phyloP scores from a whole-genome alignment of 1,284 basidiomycete genomes.

The Ustilago bromivora region DNA sequence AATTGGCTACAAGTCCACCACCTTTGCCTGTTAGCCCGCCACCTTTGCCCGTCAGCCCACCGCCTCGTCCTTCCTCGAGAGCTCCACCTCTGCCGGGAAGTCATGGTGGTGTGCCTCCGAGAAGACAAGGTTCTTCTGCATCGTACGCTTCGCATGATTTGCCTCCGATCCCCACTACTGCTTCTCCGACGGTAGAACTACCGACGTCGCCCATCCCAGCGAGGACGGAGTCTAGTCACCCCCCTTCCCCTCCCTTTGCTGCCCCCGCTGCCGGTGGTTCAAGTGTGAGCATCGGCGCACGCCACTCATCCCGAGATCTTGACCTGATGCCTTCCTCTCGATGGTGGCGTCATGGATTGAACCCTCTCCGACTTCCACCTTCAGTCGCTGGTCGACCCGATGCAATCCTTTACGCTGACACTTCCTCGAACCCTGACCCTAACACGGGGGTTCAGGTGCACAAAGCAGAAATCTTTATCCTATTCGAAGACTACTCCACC shows the following conservation, averaged over 20 bases:
- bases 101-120: conserved; percentile 79
- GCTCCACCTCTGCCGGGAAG: conserved; percentile 85
- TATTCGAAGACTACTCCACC: conserved; percentile 61
- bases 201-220: conserved; percentile 1
- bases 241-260: conserved; percentile 11
- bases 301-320: conserved; percentile 56
- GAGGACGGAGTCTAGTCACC: conserved; percentile 20
- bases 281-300: conserved; percentile 22
- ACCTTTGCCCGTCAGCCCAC: conserved; percentile 49
- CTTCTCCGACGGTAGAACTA: conserved; percentile 26
- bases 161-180: conserved; percentile 33
- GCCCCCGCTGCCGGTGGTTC: not conserved
- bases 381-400: conserved; percentile 54
- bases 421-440: conserved; percentile 25
- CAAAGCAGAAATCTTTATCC: conserved; percentile 46
- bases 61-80: conserved; percentile 80
- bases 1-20: conserved; percentile 72
- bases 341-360: conserved; percentile 61
- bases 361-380: conserved; percentile 56
- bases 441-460: conserved; percentile 27
- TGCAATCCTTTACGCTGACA: conserved; percentile 54
- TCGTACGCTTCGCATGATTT: conserved; percentile 24
- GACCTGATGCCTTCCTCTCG: conserved; percentile 58
- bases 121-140: conserved; percentile 40
- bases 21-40: conserved; percentile 46